A percentile compares a stretch with the other conserved stretches of the same genome.
Conservation (phyloP, 306 rosid species). For the Ormosia semicastrata region DNA sequence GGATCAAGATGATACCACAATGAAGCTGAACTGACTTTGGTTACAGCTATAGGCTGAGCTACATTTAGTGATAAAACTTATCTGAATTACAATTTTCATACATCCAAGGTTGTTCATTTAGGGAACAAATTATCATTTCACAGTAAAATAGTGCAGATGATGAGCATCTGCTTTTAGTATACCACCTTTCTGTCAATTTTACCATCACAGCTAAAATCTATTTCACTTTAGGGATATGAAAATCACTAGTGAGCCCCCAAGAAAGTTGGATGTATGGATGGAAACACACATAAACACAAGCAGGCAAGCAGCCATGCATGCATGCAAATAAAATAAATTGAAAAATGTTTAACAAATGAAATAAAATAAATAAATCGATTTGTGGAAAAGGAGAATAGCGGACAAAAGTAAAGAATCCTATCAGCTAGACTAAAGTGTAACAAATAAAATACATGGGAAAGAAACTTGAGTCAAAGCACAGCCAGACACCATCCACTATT, state of each 20-base stretch:
- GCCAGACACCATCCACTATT: not conserved
- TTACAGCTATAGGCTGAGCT: not conserved
- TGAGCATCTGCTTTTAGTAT: not conserved
- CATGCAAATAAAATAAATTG: not conserved
- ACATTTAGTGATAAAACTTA: not conserved
- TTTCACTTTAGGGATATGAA: not conserved
- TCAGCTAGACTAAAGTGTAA: slow-evolving; percentile 3
- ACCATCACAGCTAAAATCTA: not conserved
- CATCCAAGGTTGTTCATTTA: not conserved
- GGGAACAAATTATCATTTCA: not conserved
- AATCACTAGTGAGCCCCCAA: not conserved
- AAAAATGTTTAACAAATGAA: not conserved
- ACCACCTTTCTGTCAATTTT: not conserved
- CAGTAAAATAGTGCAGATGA: not conserved
- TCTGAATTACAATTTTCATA: not conserved
- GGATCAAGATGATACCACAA: not conserved
- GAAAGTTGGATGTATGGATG: not conserved
- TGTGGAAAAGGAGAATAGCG: not conserved
- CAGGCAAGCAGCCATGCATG: not conserved
- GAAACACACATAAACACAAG: not conserved
- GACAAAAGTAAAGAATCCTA: not conserved
- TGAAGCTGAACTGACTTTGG: not conserved
- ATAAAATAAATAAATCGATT: not conserved
- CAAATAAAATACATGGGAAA: not conserved
- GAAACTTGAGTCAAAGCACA: slow-evolving; percentile 15